A percentile compares a stretch with the other conserved stretches of the same genome.
Evolutionary conservation across 768 basidiomycete genomes (phyloP).

Genomic region (Multifurca ochricompacta): DNA sequence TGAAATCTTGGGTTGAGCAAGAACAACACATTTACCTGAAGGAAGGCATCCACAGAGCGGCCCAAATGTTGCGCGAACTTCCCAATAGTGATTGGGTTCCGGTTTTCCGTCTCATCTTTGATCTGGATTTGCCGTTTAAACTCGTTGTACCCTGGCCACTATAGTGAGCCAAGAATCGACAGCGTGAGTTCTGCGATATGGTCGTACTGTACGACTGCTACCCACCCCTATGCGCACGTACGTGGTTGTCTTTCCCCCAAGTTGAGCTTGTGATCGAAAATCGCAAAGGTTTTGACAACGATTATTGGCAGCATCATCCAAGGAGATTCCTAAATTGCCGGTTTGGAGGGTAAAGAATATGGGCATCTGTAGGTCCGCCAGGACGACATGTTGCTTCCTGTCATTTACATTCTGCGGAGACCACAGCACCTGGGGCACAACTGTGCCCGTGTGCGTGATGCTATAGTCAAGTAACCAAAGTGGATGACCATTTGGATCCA

Average conservation of each 20-base stretch:
- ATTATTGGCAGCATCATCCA: slow-evolving; percentile 1
- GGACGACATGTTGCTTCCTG: slow-evolving; percentile 1
- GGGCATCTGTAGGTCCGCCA: slow-evolving; percentile 8
- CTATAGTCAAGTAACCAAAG: slow-evolving; percentile 4
- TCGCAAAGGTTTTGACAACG: slow-evolving; percentile 6
- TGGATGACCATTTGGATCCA: background rate
- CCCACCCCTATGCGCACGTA: slow-evolving; percentile 10
- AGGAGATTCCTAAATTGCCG: slow-evolving; percentile 5
- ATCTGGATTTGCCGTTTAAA: slow-evolving; percentile 15
- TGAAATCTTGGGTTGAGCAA: background rate
- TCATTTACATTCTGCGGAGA: slow-evolving; percentile 1
- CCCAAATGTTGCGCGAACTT: slow-evolving; percentile 14
- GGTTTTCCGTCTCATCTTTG: slow-evolving; percentile 2
- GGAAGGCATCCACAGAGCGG: slow-evolving; percentile 11
- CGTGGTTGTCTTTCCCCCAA: slow-evolving; percentile 10
- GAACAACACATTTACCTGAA: slow-evolving; percentile 1
- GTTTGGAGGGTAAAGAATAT: slow-evolving; percentile 11
- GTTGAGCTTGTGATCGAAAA: background rate
- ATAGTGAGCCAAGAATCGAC: background rate
- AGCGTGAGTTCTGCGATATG: background rate
- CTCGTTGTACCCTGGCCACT: slow-evolving; percentile 11
- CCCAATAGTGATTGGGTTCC: slow-evolving; percentile 5
- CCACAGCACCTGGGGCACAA: slow-evolving; percentile 13
- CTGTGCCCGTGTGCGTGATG: background rate
- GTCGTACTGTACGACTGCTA: background rate